A percentile compares a stretch with the other conserved stretches of the same genome.
Evolutionary conservation across 305 asterid species (phyloP).

Genomic region (Solanum chacoense): DNA sequence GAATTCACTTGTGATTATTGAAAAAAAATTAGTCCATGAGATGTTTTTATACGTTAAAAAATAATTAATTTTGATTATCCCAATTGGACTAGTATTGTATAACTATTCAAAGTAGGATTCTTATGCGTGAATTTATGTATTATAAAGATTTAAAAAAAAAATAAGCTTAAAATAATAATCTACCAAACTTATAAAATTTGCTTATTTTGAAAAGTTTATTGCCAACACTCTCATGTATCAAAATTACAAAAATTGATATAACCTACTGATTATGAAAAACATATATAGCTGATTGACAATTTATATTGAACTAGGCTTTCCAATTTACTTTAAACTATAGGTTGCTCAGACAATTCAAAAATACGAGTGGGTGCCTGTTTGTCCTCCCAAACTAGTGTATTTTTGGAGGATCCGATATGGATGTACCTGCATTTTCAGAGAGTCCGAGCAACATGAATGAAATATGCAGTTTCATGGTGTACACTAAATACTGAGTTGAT

Average conservation of each 20-base stretch:
- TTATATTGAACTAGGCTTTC: too few relatives aligned
- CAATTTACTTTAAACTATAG: too few relatives aligned
- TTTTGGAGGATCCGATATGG: neutral
- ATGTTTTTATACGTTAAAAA: neutral
- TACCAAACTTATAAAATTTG: too few relatives aligned
- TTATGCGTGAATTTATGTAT: neutral
- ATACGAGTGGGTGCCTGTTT: neutral
- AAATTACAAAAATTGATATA: too few relatives aligned
- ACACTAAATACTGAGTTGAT: too few relatives aligned
- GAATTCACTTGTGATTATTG: neutral
- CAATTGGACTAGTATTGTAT: neutral
- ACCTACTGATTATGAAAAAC: too few relatives aligned
- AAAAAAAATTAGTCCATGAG: neutral
- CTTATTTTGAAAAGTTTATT: too few relatives aligned
- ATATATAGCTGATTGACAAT: too few relatives aligned
- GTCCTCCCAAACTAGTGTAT: neutral
- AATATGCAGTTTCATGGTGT: neutral
- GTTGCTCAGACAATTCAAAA: neutral
- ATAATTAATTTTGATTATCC: neutral
- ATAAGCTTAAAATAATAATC: too few relatives aligned
- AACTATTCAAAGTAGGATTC: neutral
- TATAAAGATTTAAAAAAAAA: too few relatives aligned
- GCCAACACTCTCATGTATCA: too few relatives aligned
- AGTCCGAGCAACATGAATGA: neutral
- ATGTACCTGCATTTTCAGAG: neutral